Conservation (phyloP, 352 stramenopile species). For the Globisporangium spiculum region DNA sequence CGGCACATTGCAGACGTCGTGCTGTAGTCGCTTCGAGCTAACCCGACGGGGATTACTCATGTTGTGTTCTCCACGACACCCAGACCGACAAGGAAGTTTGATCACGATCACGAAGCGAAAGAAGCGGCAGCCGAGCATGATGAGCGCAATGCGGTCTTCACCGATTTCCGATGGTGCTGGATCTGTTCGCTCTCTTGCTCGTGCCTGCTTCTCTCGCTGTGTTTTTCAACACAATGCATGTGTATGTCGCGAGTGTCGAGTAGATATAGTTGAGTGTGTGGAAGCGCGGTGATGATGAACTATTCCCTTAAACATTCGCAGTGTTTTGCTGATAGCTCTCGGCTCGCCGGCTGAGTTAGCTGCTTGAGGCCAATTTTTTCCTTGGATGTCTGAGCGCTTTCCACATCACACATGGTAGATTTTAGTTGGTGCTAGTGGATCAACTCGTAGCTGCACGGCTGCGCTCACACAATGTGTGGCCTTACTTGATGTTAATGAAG, state of each 20-base stretch:
- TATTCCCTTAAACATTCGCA: conserved; percentile 85
- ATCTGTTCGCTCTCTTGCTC: neutral
- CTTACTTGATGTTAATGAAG: too few species aligned
- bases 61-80: conserved; percentile 91
- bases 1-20: conserved; percentile 57
- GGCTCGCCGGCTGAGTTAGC: conserved; percentile 59
- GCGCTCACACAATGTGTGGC: too few species aligned
- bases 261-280: neutral
- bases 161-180: neutral
- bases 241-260: neutral
- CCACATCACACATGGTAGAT: neutral
- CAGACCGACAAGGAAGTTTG: conserved; percentile 28
- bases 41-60: conserved; percentile 91
- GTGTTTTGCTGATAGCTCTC: conserved; percentile 30
- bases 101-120: conserved; percentile 1
- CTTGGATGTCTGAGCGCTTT: conserved; percentile 44
- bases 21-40: conserved; percentile 72
- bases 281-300: conserved; percentile 73
- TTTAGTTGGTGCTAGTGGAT: neutral
- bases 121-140: neutral
- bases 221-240: conserved; percentile 7
- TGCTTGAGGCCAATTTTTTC: conserved; percentile 55
- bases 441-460: neutral
- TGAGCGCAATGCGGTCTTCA: neutral
- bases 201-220: neutral